Conservation (phyloP, 768 basidiomycete species). For the Leucogyrophana mollusca region DNA sequence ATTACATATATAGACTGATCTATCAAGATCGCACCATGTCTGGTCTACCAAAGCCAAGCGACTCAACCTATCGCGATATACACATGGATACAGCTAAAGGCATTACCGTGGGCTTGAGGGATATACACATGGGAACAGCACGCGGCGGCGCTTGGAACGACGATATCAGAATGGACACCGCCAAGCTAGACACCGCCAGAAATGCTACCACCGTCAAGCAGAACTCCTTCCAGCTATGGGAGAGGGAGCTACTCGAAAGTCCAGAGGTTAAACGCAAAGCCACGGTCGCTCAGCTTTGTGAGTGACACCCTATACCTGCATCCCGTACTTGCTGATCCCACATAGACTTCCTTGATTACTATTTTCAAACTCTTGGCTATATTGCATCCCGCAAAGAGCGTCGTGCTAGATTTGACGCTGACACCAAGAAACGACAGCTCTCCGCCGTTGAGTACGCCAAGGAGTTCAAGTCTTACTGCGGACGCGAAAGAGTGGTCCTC, state of each 20-base stretch:
- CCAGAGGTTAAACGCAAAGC: constrained; percentile 92
- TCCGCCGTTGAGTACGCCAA: constrained; percentile 53
- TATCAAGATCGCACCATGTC: constrained; percentile 10
- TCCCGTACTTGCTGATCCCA: constrained; percentile 10
- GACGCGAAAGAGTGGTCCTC: constrained; percentile 90
- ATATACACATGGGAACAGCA: constrained; percentile 66
- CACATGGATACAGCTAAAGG: constrained; percentile 83
- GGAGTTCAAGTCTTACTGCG: constrained; percentile 92
- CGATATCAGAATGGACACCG: constrained; percentile 73
- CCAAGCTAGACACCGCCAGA: constrained; percentile 40
- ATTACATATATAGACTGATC: no score
- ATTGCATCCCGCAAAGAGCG: constrained; percentile 84
- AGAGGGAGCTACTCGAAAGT: constrained; percentile 79
- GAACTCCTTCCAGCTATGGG: constrained; percentile 67
- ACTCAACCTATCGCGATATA: constrained; percentile 49
- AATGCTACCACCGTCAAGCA: constrained; percentile 50
- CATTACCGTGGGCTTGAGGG: constrained; percentile 42
- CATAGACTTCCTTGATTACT: constrained; percentile 95
- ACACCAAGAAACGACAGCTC: constrained; percentile 71
- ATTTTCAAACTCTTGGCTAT: constrained; percentile 94
- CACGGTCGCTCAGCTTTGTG: constrained; percentile 95
- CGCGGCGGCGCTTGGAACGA: constrained; percentile 43
- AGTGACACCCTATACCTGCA: constrained; percentile 26
- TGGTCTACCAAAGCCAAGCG: constrained; percentile 7
- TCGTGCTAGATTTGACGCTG: constrained; percentile 76